Conservation (phyloP, 1,139 yeast genomes). For the Zhuliangozyma parablackwelliae region DNA sequence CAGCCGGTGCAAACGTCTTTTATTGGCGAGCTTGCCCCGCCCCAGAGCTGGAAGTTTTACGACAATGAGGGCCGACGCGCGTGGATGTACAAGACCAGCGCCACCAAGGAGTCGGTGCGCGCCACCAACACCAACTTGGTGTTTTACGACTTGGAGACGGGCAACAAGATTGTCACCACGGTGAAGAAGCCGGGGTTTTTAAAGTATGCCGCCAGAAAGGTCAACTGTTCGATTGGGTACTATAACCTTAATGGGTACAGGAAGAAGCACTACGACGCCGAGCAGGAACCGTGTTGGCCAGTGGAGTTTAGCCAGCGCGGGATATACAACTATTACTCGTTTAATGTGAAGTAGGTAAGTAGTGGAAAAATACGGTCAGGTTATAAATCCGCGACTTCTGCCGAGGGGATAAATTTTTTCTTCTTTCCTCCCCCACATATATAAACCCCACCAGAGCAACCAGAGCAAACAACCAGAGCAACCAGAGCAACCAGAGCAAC, state of each 20-base stretch:
- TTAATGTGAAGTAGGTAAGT: constrained; percentile 30
- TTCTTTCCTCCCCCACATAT: neutral
- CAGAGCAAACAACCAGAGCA: too few relatives aligned
- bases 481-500: too few relatives aligned
- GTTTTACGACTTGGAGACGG: constrained; percentile 60
- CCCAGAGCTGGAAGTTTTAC: constrained; percentile 49
- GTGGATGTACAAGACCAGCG: constrained; percentile 58
- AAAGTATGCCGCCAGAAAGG: constrained; percentile 60
- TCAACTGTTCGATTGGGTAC: constrained; percentile 54
- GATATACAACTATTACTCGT: constrained; percentile 65
- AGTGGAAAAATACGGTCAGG: too few relatives aligned
- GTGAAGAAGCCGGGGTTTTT: constrained; percentile 56
- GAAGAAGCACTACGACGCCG: constrained; percentile 19
- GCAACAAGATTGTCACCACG: constrained; percentile 57
- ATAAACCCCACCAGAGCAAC: neutral
- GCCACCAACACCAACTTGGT: constrained; percentile 29
- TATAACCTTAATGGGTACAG: constrained; percentile 35
- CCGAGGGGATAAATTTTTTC: neutral
- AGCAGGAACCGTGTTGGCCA: constrained; percentile 56
- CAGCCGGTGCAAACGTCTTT: constrained; percentile 26
- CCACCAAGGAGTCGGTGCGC: constrained; percentile 25
- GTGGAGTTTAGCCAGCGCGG: constrained; percentile 63
- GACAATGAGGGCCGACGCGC: constrained; percentile 71
- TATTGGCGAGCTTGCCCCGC: constrained; percentile 20
- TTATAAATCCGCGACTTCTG: too few relatives aligned